Percentiles rank a stretch among this genome's conserved stretches.
phyloP scores from a whole-genome alignment of 148 eudicot genomes.

The Rheum nobile region DNA sequence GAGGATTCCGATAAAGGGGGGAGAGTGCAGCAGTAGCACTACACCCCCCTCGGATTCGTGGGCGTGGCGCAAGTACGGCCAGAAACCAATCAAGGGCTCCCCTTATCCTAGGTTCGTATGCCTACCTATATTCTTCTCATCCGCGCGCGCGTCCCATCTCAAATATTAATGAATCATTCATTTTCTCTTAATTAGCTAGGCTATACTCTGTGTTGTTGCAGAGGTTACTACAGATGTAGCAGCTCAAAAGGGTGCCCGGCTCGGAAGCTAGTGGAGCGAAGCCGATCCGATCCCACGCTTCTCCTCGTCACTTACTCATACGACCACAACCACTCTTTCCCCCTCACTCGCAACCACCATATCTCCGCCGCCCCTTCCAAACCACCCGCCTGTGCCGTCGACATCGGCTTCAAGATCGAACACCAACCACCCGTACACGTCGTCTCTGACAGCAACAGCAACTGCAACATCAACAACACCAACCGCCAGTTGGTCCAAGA shows the following conservation, averaged over 20 bases:
- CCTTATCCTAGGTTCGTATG: neutral
- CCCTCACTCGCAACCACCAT: slow-evolving; percentile 1
- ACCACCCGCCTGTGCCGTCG: neutral
- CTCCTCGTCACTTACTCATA: slow-evolving; percentile 8
- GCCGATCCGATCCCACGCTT: slow-evolving; percentile 4
- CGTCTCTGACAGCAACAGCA: slow-evolving; percentile 27
- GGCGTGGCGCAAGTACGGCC: slow-evolving; percentile 13
- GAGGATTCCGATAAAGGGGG: slow-evolving; percentile 4
- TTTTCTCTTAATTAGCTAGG: too few relatives aligned
- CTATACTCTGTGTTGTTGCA: neutral
- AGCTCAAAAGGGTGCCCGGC: slow-evolving; percentile 13
- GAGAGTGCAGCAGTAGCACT: neutral
- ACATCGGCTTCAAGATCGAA: neutral
- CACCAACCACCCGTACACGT: slow-evolving; percentile 10
- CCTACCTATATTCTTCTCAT: too few relatives aligned
- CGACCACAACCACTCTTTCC: slow-evolving; percentile 10
- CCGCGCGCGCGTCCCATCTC: too few relatives aligned
- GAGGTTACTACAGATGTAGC: slow-evolving; percentile 12
- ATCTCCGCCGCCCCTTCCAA: neutral
- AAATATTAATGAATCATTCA: too few relatives aligned
- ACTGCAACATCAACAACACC: neutral
- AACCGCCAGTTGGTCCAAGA: neutral
- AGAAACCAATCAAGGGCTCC: slow-evolving; percentile 12
- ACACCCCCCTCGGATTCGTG: slow-evolving; percentile 8
- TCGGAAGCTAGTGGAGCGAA: slow-evolving; percentile 12